Base-by-base conservation (phyloP, 768 basidiomycete species). In the Neoboletus brunneissimus region DNA sequence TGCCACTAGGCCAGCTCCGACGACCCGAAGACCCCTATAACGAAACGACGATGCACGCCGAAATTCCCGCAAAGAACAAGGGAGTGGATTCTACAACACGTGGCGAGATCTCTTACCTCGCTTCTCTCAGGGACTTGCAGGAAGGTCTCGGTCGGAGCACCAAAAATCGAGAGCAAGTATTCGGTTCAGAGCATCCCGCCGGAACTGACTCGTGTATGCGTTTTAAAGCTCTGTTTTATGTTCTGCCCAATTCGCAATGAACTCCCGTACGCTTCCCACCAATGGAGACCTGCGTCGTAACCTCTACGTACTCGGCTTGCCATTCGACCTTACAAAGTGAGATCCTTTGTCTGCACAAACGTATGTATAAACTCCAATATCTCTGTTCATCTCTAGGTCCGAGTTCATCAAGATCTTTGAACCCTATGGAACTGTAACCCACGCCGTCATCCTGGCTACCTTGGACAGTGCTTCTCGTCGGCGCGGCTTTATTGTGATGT, bases 401-500 rank as follows among this genome's bases (percentile, higher is more conserved):
- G 89, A 89, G 57, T 86, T 89, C 61, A 67, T 78, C 25, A 75
- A 77, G 38, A 61, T 87, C 5, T 92, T 89, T 64, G 79, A 82
- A 50, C 79, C 75, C 15, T 85, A 81, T 60, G 90, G 90, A 32
- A 80, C 74, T 10, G 88, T 92, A 16, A 74, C 80, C 1, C 90
- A 92, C 67, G 86, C 84, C 22, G 90, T 92, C 23, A 89, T 92
- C 49, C 78, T 92, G 20, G 91, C 89, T 2, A 92, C 91, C 6
- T 83, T 91, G 38, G 90, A 92, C 64, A 89, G 88, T 62, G 85
- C 89, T 41, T 91, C 90, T 37, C 83, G 90, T 50, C 82, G 90
- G 48, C 87, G 90, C 38, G 90, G 90, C 2, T 92, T 92, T 67
- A 76, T 92, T 31, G 90, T 92, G 23, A 91, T 92, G 89, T 83